Percentiles rank a stretch among this genome's conserved stretches.
phyloP scores from a whole-genome alignment of 2,329 filamentous ascomycete species.

The Monosporascus sp. region DNA sequence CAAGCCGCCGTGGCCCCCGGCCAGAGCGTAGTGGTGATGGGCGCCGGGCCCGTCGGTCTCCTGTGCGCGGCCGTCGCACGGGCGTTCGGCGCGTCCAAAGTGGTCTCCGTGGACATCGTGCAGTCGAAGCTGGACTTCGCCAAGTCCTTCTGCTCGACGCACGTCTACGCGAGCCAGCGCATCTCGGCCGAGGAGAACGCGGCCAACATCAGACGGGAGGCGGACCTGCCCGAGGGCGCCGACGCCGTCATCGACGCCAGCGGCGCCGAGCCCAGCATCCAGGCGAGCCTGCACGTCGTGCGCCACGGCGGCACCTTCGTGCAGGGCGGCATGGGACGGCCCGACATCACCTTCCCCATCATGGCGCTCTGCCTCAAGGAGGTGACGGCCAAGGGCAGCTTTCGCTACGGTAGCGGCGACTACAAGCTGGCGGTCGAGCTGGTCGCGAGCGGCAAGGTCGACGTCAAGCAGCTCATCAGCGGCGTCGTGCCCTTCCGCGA shows the following conservation, averaged over 20 bases:
- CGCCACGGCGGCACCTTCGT: slow-evolving; percentile 71
- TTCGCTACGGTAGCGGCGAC: slow-evolving; percentile 84
- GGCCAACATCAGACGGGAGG: slow-evolving; percentile 55
- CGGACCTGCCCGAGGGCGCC: slow-evolving; percentile 60
- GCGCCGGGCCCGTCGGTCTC: slow-evolving; percentile 80
- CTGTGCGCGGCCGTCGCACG: slow-evolving; percentile 81
- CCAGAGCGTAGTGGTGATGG: slow-evolving; percentile 76
- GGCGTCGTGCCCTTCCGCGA: slow-evolving; percentile 71
- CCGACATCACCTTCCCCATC: slow-evolving; percentile 87
- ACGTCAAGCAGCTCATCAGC: slow-evolving; percentile 78
- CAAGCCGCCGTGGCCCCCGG: slow-evolving; percentile 69
- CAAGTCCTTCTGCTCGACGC: slow-evolving; percentile 63
- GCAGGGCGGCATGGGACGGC: slow-evolving; percentile 84
- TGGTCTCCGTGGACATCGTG: slow-evolving; percentile 87
- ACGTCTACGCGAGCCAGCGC: slow-evolving; percentile 60
- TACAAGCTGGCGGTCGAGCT: slow-evolving; percentile 80
- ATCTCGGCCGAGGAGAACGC: slow-evolving; percentile 69
- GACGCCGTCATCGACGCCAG: slow-evolving; percentile 78
- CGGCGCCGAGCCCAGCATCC: slow-evolving; percentile 73
- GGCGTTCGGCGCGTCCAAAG: slow-evolving; percentile 76
- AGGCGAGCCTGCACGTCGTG: slow-evolving; percentile 66
- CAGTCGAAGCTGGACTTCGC: slow-evolving; percentile 75
- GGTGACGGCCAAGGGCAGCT: slow-evolving; percentile 78
- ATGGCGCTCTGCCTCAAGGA: slow-evolving; percentile 87
- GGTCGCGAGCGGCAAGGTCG: slow-evolving; percentile 65